phyloP scores from a whole-genome alignment of 139 green algal species.

The Ostreobium quekettii region DNA sequence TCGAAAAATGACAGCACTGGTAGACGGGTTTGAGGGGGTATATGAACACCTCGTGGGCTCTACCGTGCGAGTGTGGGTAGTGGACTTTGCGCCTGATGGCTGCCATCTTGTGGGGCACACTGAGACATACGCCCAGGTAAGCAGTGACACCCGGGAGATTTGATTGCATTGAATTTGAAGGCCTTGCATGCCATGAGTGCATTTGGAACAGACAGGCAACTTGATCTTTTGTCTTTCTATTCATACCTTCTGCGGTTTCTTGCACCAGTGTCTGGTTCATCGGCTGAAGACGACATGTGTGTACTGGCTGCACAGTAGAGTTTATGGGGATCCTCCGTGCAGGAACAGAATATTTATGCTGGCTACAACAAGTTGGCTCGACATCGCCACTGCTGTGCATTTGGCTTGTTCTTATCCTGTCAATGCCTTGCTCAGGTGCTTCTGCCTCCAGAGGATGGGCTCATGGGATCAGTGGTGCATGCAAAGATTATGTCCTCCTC shows the following conservation, averaged over 20 bases:
- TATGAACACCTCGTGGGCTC: slow-evolving; percentile 56
- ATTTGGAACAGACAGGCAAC: no score
- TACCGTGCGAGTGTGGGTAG: slow-evolving; percentile 60
- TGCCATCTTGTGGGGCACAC: slow-evolving; percentile 66
- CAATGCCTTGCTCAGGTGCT: slow-evolving; percentile 50
- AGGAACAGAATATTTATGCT: not conserved
- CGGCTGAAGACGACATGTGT: slow-evolving; percentile 8
- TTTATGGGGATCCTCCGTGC: no score
- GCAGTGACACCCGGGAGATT: not conserved
- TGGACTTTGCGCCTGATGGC: slow-evolving; percentile 72
- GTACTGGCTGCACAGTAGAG: no score
- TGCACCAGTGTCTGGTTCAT: not conserved
- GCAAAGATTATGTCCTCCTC: slow-evolving; percentile 40
- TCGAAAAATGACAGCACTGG: slow-evolving; percentile 49
- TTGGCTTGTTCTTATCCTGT: not conserved
- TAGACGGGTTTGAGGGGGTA: slow-evolving; percentile 52
- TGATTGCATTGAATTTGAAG: not conserved
- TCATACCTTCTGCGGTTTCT: not conserved
- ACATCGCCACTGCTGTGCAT: not conserved
- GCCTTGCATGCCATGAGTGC: no score
- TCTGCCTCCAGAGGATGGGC: slow-evolving; percentile 44
- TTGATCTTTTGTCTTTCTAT: no score
- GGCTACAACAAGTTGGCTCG: not conserved
- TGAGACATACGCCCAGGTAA: slow-evolving; percentile 74
- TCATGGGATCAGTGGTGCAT: slow-evolving; percentile 63